These are phyloP conservation scores for Dictyostelium intermedium DNA, from an alignment of 78 protist species.

Conservation along the genomic window DNA sequence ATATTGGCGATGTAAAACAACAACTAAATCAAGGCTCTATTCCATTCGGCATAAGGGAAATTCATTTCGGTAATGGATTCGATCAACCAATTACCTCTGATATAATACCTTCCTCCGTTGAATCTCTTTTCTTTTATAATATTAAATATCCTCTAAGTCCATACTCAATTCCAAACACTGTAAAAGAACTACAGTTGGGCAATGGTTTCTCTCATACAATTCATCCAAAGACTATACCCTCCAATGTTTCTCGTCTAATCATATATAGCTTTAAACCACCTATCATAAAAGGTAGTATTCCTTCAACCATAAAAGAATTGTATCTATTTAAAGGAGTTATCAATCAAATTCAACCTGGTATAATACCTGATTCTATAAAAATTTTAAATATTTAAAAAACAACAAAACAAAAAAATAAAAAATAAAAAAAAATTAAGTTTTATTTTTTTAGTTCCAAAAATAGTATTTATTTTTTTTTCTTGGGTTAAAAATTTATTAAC, in stretches of 20 bases:
- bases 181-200: not conserved
- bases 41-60: not conserved
- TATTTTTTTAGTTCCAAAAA: not conserved
- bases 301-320: not conserved
- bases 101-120: not conserved
- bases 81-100: not conserved
- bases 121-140: not conserved
- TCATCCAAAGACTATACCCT: not conserved
- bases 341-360: not conserved
- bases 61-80: not conserved
- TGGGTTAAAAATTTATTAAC: too few relatives aligned
- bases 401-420: not conserved
- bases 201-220: not conserved
- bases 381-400: not conserved
- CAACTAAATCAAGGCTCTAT: not conserved
- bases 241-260: not conserved
- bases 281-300: not conserved
- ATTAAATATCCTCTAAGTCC: not conserved
- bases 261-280: not conserved
- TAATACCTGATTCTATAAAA: not conserved
- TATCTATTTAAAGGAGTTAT: not conserved
- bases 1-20: slow-evolving; percentile 7
- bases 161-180: not conserved
- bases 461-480: too few relatives aligned
- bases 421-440: not conserved